Conservation (phyloP, 2,329 filamentous ascomycete genomes). For the Cercospora zeina region DNA sequence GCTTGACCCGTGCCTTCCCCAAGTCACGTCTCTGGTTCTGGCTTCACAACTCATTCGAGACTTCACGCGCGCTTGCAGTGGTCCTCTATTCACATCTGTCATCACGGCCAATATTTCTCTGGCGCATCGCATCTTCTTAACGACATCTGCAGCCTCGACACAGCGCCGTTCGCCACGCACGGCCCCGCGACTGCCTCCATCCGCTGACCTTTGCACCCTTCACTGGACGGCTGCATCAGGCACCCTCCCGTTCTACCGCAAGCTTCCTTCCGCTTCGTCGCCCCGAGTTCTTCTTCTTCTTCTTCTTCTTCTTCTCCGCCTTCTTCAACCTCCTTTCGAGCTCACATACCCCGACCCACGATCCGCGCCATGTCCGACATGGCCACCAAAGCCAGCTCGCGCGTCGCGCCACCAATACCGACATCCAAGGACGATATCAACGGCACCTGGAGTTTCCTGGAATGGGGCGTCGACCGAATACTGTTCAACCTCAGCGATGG, state of each 20-base stretch:
- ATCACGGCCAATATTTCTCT: slow-evolving; percentile 3
- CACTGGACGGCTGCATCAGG: slow-evolving; percentile 7
- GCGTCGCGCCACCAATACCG: slow-evolving; percentile 37
- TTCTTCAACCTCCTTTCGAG: slow-evolving; percentile 2
- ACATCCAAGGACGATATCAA: slow-evolving; percentile 44
- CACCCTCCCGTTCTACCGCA: slow-evolving; percentile 7
- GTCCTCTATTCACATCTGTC: neutral
- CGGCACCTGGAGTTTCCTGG: slow-evolving; percentile 75
- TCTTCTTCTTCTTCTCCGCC: neutral
- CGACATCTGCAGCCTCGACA: neutral
- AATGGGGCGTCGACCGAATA: slow-evolving; percentile 84
- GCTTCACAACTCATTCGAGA: neutral
- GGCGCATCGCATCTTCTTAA: neutral
- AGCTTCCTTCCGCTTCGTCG: slow-evolving; percentile 7
- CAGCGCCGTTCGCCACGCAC: neutral
- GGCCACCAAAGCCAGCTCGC: slow-evolving; percentile 21
- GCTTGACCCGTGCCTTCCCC: slow-evolving; percentile 4
- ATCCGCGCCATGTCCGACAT: slow-evolving; percentile 35
- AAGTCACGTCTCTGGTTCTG: slow-evolving; percentile 1
- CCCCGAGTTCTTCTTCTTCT: neutral
- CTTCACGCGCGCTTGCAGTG: neutral
- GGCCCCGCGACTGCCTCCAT: neutral
- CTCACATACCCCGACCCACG: slow-evolving; percentile 6
- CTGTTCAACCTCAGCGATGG: slow-evolving; percentile 91
- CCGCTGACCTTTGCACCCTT: slow-evolving; percentile 10